Evolutionary conservation across 805 yeast genomes (phyloP).

Genomic region (Myxozyma mucilagina): DNA sequence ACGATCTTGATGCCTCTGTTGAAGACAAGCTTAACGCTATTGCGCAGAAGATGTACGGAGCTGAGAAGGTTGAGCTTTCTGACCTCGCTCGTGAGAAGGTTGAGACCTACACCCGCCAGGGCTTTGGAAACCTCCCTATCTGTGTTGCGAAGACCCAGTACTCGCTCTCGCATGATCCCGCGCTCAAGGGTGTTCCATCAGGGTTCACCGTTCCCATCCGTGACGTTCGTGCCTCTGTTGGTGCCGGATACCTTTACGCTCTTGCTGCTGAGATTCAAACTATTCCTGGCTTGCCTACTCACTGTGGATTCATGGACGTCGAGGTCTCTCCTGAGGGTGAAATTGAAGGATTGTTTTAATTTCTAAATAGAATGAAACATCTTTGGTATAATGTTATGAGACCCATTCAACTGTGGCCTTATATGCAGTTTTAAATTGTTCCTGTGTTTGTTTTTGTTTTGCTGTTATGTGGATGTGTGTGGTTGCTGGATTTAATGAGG

Average conservation of each 20-base stretch:
- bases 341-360: constrained; percentile 84
- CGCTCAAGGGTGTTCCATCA: constrained; percentile 89
- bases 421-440: too few species aligned
- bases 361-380: neutral
- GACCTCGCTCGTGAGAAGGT: constrained; percentile 81
- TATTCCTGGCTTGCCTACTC: constrained; percentile 95
- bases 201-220: constrained; percentile 93
- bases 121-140: constrained; percentile 86
- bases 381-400: neutral
- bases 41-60: constrained; percentile 92
- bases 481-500: neutral
- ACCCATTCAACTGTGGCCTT: constrained; percentile 24
- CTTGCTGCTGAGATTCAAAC: constrained; percentile 96
- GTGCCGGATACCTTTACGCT: constrained; percentile 96
- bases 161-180: constrained; percentile 91
- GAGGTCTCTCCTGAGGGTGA: constrained; percentile 89
- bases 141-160: constrained; percentile 98
- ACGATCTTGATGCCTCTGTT: constrained; percentile 65
- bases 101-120: constrained; percentile 79
- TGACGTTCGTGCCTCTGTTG: constrained; percentile 90
- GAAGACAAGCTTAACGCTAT: constrained; percentile 78
- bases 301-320: constrained; percentile 95
- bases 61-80: constrained; percentile 74
- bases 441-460: neutral
- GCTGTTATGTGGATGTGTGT: neutral